phyloP scores from a whole-genome alignment of 1,284 basidiomycete species.

The Austropuccinia psidii region DNA sequence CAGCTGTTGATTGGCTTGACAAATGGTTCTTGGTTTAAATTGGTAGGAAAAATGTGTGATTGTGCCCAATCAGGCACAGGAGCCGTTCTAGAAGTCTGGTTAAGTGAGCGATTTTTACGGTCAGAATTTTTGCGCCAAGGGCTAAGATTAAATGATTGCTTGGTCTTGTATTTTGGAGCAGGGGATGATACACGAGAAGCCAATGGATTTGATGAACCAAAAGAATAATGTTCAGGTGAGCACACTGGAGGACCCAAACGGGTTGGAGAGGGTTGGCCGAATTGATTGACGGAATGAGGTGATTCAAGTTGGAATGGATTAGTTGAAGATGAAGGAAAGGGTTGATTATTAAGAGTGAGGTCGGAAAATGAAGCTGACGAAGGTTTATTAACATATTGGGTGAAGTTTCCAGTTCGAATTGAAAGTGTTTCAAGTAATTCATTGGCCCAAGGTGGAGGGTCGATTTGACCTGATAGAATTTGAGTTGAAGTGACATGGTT shows the following conservation, averaged over 20 bases:
- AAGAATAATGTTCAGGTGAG: conserved; percentile 13
- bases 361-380: not conserved
- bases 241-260: not conserved
- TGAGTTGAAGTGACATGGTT: conserved; percentile 65
- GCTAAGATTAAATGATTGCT: conserved; percentile 4
- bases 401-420: conserved; percentile 14
- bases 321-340: not conserved
- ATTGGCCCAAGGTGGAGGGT: conserved; percentile 68
- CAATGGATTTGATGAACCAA: not conserved
- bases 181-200: not conserved
- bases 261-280: not conserved
- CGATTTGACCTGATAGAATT: conserved; percentile 67
- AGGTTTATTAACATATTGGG: conserved; percentile 19
- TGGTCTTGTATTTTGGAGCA: not conserved
- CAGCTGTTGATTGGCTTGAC: not conserved
- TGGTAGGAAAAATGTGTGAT: not conserved
- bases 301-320: not conserved
- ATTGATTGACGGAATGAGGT: not conserved
- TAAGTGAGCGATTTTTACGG: not conserved
- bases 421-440: conserved; percentile 62
- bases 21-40: not conserved
- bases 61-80: not conserved
- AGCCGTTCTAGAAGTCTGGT: not conserved
- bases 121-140: conserved; percentile 21
- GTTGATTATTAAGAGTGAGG: not conserved